Conservation (phyloP, 768 basidiomycete genomes). For the Leccinellum rugosiceps region DNA sequence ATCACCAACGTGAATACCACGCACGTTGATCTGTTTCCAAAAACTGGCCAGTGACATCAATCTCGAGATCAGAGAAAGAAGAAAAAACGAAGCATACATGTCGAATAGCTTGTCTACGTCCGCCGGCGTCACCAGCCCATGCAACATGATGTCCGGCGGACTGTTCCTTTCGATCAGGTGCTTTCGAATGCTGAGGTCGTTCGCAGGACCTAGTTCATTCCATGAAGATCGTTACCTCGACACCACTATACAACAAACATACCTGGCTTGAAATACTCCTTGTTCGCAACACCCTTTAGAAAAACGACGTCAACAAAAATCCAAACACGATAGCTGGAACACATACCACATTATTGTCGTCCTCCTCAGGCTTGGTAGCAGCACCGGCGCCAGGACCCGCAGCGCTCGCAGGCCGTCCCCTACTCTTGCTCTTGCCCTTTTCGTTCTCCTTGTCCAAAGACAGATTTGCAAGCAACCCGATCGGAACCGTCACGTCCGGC, state of each 20-base stretch:
- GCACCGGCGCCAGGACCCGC: constrained; percentile 3
- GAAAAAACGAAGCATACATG: constrained; percentile 49
- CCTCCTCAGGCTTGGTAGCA: constrained; percentile 37
- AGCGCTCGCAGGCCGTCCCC: constrained; percentile 28
- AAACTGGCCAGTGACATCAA: constrained; percentile 44
- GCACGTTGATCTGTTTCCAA: constrained; percentile 65
- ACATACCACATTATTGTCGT: constrained; percentile 64
- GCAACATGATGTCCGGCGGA: constrained; percentile 78
- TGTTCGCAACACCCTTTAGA: constrained; percentile 73
- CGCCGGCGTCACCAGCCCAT: constrained; percentile 70
- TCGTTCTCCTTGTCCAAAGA: constrained; percentile 55
- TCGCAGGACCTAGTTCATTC: constrained; percentile 55
- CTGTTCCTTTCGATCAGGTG: constrained; percentile 73
- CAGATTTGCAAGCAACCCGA: constrained; percentile 72
- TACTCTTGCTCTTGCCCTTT: constrained; percentile 40
- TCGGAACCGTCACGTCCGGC: constrained; percentile 69
- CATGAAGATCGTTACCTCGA: not conserved
- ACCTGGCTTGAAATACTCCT: constrained; percentile 79
- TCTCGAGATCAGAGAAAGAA: not conserved
- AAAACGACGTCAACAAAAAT: constrained; percentile 10
- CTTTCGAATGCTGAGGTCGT: constrained; percentile 65
- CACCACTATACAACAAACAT: not conserved
- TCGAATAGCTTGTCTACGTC: constrained; percentile 84
- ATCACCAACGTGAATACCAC: constrained; percentile 15
- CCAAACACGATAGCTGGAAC: not conserved